Conservation (phyloP, 345 rosid genomes). For the Raphanus raphanistrum region DNA sequence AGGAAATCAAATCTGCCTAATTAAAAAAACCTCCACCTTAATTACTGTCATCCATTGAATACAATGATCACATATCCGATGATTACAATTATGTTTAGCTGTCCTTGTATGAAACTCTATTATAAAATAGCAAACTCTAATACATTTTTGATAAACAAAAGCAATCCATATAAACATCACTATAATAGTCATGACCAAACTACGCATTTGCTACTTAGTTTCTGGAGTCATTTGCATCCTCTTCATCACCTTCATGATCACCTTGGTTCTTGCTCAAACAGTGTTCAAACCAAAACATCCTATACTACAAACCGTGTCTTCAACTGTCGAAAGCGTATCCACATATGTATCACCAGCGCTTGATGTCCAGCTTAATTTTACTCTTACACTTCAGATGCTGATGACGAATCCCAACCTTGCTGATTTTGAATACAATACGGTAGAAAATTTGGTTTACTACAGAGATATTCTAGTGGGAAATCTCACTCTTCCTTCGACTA, state of each 20-base stretch:
- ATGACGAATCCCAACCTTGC: constrained; percentile 51
- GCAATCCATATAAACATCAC: neutral
- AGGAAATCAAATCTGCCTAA: constrained; percentile 12
- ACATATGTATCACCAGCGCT: constrained; percentile 41
- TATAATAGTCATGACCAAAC: constrained; percentile 8
- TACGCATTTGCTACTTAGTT: constrained; percentile 25
- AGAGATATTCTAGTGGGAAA: constrained; percentile 42
- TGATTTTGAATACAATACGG: constrained; percentile 48
- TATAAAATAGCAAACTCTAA: too few relatives aligned
- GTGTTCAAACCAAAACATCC: constrained; percentile 57
- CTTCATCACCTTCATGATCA: constrained; percentile 4
- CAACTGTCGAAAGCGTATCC: constrained; percentile 48
- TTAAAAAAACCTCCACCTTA: neutral
- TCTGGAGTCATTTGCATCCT: constrained; percentile 32
- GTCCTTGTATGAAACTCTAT: neutral
- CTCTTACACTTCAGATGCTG: constrained; percentile 44
- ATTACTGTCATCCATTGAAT: constrained; percentile 8
- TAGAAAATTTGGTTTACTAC: constrained; percentile 43
- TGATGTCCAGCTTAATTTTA: constrained; percentile 45
- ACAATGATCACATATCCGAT: constrained; percentile 1
- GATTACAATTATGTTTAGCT: neutral
- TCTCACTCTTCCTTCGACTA: constrained; percentile 44
- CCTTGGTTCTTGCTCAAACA: constrained; percentile 48
- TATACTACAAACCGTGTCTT: constrained; percentile 37
- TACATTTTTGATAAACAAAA: neutral